Evolutionary conservation across 2,329 filamentous ascomycete genomes (phyloP).

Genomic region (Trichoderma lentiforme): DNA sequence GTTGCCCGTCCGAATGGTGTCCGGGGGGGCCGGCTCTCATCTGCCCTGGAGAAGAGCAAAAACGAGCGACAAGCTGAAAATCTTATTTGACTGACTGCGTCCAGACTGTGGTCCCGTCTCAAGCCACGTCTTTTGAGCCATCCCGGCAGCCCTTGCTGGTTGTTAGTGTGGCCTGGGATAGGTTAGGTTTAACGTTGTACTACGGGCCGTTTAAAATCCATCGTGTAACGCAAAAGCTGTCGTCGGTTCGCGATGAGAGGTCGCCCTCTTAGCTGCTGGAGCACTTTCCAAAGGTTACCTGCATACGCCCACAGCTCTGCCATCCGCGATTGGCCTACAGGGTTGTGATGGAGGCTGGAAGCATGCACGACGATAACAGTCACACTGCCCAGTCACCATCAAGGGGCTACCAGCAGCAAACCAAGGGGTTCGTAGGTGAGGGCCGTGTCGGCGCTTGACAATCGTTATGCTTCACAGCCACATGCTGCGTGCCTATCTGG

Average conservation of each 20-base stretch:
- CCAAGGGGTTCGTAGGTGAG: constrained; percentile 1
- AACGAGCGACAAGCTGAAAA: neutral
- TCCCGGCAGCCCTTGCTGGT: neutral
- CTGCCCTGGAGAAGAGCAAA: neutral
- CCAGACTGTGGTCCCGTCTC: neutral
- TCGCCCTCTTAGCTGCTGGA: neutral
- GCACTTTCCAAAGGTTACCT: neutral
- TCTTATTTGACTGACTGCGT: neutral
- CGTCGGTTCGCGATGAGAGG: neutral
- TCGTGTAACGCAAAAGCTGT: constrained; percentile 4
- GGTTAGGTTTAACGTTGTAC: neutral
- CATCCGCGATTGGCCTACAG: constrained; percentile 11
- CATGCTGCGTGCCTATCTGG: constrained; percentile 7
- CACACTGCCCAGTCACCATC: constrained; percentile 13
- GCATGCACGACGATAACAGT: constrained; percentile 15
- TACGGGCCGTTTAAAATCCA: constrained; percentile 2
- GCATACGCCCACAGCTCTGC: constrained; percentile 11
- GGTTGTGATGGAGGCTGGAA: constrained; percentile 7
- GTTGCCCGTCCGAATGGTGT: neutral
- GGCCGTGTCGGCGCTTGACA: constrained; percentile 5
- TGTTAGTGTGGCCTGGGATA: neutral
- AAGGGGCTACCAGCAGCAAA: constrained; percentile 6
- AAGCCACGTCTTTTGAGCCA: neutral
- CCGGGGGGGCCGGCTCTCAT: neutral
- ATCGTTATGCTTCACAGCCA: constrained; percentile 2